Base-by-base conservation (phyloP, 352 stramenopile genomes). In the Pythium insidiosum region DNA sequence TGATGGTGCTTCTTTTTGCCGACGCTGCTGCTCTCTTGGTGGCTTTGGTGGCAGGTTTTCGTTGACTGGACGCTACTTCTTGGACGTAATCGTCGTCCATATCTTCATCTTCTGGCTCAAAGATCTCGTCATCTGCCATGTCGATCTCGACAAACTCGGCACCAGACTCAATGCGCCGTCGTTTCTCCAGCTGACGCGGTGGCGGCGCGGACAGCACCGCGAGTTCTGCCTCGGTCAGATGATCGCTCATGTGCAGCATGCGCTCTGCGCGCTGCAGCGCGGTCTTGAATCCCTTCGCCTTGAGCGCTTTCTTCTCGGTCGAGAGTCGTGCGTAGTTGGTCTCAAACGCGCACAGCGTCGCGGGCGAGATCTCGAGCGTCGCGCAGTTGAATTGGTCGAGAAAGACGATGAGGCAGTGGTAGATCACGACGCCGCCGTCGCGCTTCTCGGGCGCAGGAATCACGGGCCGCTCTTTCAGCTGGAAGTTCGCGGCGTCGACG, bases 241-340 rank as follows among this genome's bases (percentile, higher is more conserved):
- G 46, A 24, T 51, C 12, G 16, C 31, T 25, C 46, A 61, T 61
- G 24, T 61, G 53, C 20, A 61, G 34, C n/a, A 61, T 12, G 3
- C 26, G 46, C 40, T 52, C 25, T 5, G 53, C 53, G 9, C 53
- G 46, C 10, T 38, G 19, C 5, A 61, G 36, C 24, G 53, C 53
- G 1, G 49, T 19, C 4, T 47, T 47, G 37, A 61, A 61, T 6
- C 28, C 37, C 26, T 46, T 47, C 23, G 15, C 12, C 22, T 55
- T 61, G 20, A 30, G 20, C 25, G 43, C 54, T 16, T 25, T 15
- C 26, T 56, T 59, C 49, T 68, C 35, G 10, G 50, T 71, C 36
- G 20, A 73, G 64, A 64, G 15, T 46, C 56, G 29, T 38, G 43
- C 19, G 40, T 81, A 88, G 46, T 85, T 72, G 15, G 63, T 46